Percentiles rank a stretch among this genome's conserved stretches.
Conservation (phyloP, 148 eudicot species). For the Pouteria glomerata region DNA sequence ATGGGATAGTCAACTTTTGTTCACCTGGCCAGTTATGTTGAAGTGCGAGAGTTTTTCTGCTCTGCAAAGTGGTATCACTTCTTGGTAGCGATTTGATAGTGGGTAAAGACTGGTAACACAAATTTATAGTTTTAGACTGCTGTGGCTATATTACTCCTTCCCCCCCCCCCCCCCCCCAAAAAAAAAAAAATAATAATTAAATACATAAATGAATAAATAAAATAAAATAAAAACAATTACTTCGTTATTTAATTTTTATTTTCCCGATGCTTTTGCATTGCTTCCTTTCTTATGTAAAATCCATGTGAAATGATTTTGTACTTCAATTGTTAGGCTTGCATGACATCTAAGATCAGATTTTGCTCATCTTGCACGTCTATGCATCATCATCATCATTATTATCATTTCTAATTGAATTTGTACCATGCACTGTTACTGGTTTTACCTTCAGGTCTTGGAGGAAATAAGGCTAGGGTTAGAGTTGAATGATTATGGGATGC, state of each 20-base stretch:
- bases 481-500: slow-evolving; percentile 92
- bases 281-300: not conserved
- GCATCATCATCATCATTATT: too few species aligned
- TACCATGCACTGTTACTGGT: not conserved
- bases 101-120: not conserved
- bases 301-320: not conserved
- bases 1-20: too few species aligned
- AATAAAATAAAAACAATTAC: too few species aligned
- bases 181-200: too few species aligned
- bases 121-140: not conserved
- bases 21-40: not conserved
- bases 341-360: not conserved
- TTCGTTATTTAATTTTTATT: not conserved
- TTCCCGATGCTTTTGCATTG: not conserved
- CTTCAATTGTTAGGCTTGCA: not conserved
- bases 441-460: slow-evolving; percentile 75
- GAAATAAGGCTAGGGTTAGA: slow-evolving; percentile 83
- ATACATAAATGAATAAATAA: too few species aligned
- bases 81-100: not conserved
- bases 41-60: not conserved
- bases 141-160: not conserved
- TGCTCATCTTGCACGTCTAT: too few species aligned
- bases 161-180: too few species aligned
- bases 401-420: not conserved
- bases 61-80: not conserved